phyloP scores from a whole-genome alignment of 2,329 filamentous ascomycete genomes.

The Hirsutella minnesotensis region DNA sequence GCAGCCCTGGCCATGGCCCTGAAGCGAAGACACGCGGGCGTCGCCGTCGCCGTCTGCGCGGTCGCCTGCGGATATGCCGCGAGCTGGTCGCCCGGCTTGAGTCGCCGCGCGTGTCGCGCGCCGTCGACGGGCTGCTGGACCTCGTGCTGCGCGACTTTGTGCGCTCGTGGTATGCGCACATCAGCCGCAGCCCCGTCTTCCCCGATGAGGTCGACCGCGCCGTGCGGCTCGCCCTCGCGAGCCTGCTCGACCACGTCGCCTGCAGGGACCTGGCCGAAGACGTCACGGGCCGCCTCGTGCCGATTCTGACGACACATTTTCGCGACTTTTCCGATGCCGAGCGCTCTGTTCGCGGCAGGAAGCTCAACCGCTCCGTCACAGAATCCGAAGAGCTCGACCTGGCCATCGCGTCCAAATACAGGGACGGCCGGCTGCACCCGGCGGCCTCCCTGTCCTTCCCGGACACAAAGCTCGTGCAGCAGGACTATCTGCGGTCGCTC shows the following conservation, averaged over 20 bases:
- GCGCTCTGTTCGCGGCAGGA: constrained; percentile 70
- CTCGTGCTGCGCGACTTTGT: constrained; percentile 76
- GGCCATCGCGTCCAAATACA: constrained; percentile 90
- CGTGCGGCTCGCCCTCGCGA: constrained; percentile 60
- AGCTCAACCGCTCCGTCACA: constrained; percentile 79
- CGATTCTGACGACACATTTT: constrained; percentile 79
- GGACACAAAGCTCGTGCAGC: constrained; percentile 74
- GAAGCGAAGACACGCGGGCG: constrained; percentile 58
- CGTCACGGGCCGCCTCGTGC: constrained; percentile 70
- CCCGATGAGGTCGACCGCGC: constrained; percentile 75
- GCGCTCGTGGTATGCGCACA: constrained; percentile 75
- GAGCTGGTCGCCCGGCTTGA: constrained; percentile 65
- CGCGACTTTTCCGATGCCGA: constrained; percentile 88
- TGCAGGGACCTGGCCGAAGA: constrained; percentile 76
- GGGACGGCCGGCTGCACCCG: constrained; percentile 75
- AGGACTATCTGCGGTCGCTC: constrained; percentile 76
- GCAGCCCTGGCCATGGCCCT: constrained; percentile 47
- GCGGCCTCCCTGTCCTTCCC: constrained; percentile 75
- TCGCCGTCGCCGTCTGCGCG: constrained; percentile 59
- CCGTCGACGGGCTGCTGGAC: constrained; percentile 67
- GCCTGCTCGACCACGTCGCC: constrained; percentile 59
- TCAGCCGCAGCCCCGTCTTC: constrained; percentile 72
- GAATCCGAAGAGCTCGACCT: constrained; percentile 94
- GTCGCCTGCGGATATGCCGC: constrained; percentile 81
- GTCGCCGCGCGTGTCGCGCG: constrained; percentile 66